Evolutionary conservation across 768 basidiomycete genomes (phyloP).

Genomic region (Termitomyces heimii): DNA sequence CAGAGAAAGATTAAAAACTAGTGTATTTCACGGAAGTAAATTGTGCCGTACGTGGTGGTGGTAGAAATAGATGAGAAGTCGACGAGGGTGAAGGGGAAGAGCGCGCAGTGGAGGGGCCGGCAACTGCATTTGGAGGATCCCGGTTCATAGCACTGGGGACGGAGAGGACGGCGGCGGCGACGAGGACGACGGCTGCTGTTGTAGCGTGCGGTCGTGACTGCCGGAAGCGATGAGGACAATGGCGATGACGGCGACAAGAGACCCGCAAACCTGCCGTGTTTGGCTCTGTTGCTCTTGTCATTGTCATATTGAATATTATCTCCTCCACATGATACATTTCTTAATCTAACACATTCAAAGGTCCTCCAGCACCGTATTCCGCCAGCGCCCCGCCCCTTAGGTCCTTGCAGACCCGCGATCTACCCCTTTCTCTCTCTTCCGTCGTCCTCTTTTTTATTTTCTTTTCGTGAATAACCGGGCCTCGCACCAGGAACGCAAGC

Average conservation of each 20-base stretch:
- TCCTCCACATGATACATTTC: slow-evolving; percentile 2
- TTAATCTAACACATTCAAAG: not conserved
- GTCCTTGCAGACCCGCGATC: slow-evolving; percentile 46
- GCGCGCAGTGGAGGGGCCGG: slow-evolving; percentile 50
- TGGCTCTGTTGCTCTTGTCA: slow-evolving; percentile 15
- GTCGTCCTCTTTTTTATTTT: slow-evolving; percentile 12
- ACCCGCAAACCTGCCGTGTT: slow-evolving; percentile 14
- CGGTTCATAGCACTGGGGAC: slow-evolving; percentile 27
- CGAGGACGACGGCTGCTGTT: slow-evolving; percentile 16
- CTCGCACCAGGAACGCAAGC: slow-evolving; percentile 33
- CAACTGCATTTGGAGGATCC: slow-evolving; percentile 48
- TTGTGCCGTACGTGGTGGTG: slow-evolving; percentile 32
- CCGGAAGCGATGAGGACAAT: slow-evolving; percentile 13
- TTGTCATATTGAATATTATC: not conserved
- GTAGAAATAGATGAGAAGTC: slow-evolving; percentile 29
- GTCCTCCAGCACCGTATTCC: slow-evolving; percentile 11
- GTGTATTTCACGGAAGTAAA: not conserved
- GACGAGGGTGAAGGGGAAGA: slow-evolving; percentile 23
- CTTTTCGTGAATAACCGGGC: slow-evolving; percentile 26
- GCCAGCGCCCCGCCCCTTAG: slow-evolving; percentile 30
- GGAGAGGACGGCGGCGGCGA: slow-evolving; percentile 11
- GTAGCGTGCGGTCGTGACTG: slow-evolving; percentile 13
- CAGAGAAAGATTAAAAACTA: slow-evolving; percentile 4
- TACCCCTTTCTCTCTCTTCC: slow-evolving; percentile 32
- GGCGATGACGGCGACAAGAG: slow-evolving; percentile 10